A percentile compares a stretch with the other conserved stretches of the same genome.
Evolutionary conservation across 1,284 basidiomycete species (phyloP).

Genomic region (Puccinia brachypodii): DNA sequence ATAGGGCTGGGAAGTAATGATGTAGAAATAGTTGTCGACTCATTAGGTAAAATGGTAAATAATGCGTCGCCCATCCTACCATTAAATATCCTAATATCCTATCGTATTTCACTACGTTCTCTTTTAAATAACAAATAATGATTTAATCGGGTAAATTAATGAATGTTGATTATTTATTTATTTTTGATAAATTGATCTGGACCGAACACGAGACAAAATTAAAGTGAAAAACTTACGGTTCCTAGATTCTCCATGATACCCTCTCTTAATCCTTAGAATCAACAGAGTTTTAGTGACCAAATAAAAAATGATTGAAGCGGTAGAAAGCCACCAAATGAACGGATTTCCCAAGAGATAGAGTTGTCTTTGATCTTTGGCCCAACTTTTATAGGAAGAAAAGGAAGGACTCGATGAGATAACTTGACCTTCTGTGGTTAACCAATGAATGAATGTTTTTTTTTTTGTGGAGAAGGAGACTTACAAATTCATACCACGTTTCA

Average conservation of each 20-base stretch:
- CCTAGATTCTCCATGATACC: conserved; percentile 80
- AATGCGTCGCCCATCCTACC: conserved; percentile 90
- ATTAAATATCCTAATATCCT: conserved; percentile 84
- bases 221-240: conserved; percentile 69
- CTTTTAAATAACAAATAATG: conserved; percentile 60
- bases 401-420: conserved; percentile 14
- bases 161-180: no score
- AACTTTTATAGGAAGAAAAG: conserved; percentile 70
- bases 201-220: no score
- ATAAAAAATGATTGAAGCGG: conserved; percentile 70
- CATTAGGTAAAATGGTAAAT: conserved; percentile 96
- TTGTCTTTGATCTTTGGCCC: conserved; percentile 93
- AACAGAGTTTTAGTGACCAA: conserved; percentile 70
- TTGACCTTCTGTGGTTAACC: no score
- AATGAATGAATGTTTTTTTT: background rate
- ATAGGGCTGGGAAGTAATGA: conserved; percentile 94
- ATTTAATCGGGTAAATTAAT: no score
- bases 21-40: conserved; percentile 91
- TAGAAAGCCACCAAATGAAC: conserved; percentile 83
- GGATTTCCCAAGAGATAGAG: conserved; percentile 95
- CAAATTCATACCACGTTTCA: conserved; percentile 77
- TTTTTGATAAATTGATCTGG: no score
- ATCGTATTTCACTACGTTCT: conserved; percentile 88
- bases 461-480: conserved; percentile 23
- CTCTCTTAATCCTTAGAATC: conserved; percentile 83